Base-by-base conservation (phyloP, 257 asterid genomes). In the Haberlea rhodopensis region DNA sequence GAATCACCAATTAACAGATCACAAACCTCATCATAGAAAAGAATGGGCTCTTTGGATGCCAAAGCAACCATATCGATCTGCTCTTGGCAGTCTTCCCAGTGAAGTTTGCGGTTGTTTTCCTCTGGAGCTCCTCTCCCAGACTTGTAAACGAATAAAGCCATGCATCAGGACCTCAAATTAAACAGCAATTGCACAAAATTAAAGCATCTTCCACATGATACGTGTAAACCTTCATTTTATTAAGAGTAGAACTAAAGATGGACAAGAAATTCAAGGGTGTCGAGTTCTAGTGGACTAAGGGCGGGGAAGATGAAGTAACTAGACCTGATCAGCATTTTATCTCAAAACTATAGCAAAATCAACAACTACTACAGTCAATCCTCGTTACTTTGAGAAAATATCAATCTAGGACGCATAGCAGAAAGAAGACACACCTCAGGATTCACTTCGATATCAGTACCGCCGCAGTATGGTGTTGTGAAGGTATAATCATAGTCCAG, bases 401-500 rank as follows among this genome's bases (percentile, higher is more conserved):
- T 40, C 49, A 78, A 67, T 48, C 56, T 34, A 55, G 56, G 62
- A 61, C 61, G 63, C 63, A 75, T 66, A 69, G 56, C 26, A 64
- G 71, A 68, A 21, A 73, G 69, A 64, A 57, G 53, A 57, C 82
- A 71, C 55, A 94, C 99, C 99, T 86, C 84, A 21, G 74, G 48
- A 72, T 55, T 78, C 66, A 58, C 61, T 72, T 86, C 88, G 26
- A 82, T 71, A 71, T 63, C 58, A 73, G 68, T 81, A 71, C 95
- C 86, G 69, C 99, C 97, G 60, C 78, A 62, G 70, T 90, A 94
- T 63, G 96, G 99, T 60, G 97, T 94, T 45, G 97, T 90, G 87
- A 94, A 94, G 37, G 97, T 94, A 76, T 90, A 94, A 71, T 94
- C 99, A 74, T 90, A 94, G 65, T 94, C 99, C 73, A 90, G 84